A percentile compares a stretch with the other conserved stretches of the same genome.
These are phyloP conservation scores for Hemisphaericaspora nanyangensis DNA, from an alignment of 805 yeast species.

Conservation along the genomic window DNA sequence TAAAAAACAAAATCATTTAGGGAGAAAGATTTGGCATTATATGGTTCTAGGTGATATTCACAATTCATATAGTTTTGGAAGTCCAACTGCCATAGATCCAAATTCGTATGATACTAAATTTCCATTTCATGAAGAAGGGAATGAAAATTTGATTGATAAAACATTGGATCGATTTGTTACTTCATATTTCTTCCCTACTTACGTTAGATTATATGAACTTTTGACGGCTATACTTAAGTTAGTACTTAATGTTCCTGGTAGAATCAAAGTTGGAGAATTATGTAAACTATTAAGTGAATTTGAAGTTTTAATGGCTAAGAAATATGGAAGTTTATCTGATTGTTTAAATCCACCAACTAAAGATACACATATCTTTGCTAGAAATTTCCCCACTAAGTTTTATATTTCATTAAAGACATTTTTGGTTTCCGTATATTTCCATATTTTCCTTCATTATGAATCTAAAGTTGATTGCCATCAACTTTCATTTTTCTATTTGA, in stretches of 20 bases:
- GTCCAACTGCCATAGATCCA: conserved; percentile 35
- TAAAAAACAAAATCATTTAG: conserved; percentile 36
- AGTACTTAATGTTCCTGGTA: conserved; percentile 38
- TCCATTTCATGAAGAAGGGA: conserved; percentile 40
- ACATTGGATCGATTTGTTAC: conserved; percentile 40
- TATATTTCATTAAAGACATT: conserved; percentile 29
- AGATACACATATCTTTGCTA: conserved; percentile 8
- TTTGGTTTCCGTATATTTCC: conserved; percentile 36
- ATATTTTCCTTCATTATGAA: conserved; percentile 40
- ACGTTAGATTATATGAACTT: conserved; percentile 18
- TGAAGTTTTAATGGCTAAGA: conserved; percentile 26
- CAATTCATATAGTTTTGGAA: conserved; percentile 47
- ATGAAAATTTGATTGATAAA: conserved; percentile 33
- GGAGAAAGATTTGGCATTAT: conserved; percentile 59
- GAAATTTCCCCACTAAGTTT: conserved; percentile 20
- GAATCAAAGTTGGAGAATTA: conserved; percentile 35
- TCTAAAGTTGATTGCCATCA: conserved; percentile 24
- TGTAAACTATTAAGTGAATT: conserved; percentile 29
- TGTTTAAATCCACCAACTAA: conserved; percentile 13
- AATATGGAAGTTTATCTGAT: conserved; percentile 25
- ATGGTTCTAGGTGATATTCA: conserved; percentile 44
- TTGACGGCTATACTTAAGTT: conserved; percentile 30
- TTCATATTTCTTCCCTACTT: conserved; percentile 24
- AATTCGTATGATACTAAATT: conserved; percentile 48
- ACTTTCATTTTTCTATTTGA: conserved; percentile 35